Evolutionary conservation across 805 yeast genomes (phyloP).

Genomic region (Barnettozyma vustinii): DNA sequence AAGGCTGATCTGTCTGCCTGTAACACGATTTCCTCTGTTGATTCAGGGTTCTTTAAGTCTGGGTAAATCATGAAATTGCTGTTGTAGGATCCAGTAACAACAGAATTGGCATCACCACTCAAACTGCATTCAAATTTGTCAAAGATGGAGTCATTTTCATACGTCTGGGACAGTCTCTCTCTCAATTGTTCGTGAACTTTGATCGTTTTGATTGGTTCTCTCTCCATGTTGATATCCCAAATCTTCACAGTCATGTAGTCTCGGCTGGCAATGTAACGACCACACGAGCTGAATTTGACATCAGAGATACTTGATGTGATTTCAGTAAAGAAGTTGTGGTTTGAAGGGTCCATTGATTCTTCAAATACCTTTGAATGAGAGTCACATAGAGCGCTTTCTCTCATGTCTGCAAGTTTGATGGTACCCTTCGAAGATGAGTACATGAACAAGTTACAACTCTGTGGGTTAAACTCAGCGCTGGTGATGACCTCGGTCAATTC

Average conservation of each 20-base stretch:
- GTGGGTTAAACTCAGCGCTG: slow-evolving; percentile 93
- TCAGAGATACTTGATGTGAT: slow-evolving; percentile 92
- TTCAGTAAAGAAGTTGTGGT: slow-evolving; percentile 95
- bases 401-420: slow-evolving; percentile 92
- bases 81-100: slow-evolving; percentile 96
- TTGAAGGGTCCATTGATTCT: slow-evolving; percentile 87
- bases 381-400: slow-evolving; percentile 92
- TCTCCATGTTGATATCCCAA: slow-evolving; percentile 98
- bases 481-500: slow-evolving; percentile 98
- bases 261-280: slow-evolving; percentile 91
- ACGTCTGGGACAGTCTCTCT: slow-evolving; percentile 91
- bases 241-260: slow-evolving; percentile 96
- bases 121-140: slow-evolving; percentile 97
- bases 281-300: slow-evolving; percentile 86
- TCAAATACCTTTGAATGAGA: slow-evolving; percentile 81
- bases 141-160: slow-evolving; percentile 96
- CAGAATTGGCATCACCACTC: slow-evolving; percentile 84
- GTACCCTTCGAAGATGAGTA: slow-evolving; percentile 95
- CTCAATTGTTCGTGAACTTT: slow-evolving; percentile 93
- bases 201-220: slow-evolving; percentile 88
- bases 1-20: slow-evolving; percentile 98
- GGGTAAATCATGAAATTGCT: slow-evolving; percentile 97
- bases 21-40: slow-evolving; percentile 58
- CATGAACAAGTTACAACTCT: slow-evolving; percentile 87
- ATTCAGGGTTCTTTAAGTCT: slow-evolving; percentile 48